Base-by-base conservation (phyloP, 352 stramenopile species). In the Phytophthora kernoviae region DNA sequence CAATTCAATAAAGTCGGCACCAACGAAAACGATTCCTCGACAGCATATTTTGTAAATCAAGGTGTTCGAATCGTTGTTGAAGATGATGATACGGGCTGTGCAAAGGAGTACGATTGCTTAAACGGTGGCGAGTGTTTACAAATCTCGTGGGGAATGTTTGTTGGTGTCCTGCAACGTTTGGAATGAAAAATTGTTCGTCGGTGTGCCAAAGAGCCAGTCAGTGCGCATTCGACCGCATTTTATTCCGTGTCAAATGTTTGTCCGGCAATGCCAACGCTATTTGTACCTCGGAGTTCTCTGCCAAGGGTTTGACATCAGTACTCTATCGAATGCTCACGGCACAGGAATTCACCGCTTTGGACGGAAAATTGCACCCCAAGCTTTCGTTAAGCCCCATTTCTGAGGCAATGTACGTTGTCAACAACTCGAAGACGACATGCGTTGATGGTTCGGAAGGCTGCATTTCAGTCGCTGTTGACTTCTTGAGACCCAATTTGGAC, bases 61-160 rank as follows among this genome's bases (percentile, higher is more conserved):
- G 77, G 82, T 18, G 71, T 88, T 24, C 56, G 65, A 5, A 53
- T 70, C 4, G 44, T 89, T 12, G 54, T 89, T 7, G 52, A 77
- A 39, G 82, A 92, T 48, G 75, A 90, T 32, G 82, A 92, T 55
- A 92, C 82, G 26, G 82, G 82, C 10, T 92, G 82, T 49, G 43
- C 48, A 15, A 69, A 60, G 11, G 82, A 92, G 52, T 92, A 88
- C 43, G 40, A 65, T 11, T 92, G 82, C 22, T 26, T 70, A 24
- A 87, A 88, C 36, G 49, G 42, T 14, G 80, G 81, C 11, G 37
- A 48, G 2, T 92, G 82, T 49, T 41, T 75, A 3, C 39, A 42
- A 22, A 59, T n/a, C 11, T 56, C 56, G 12, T 32, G 15, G 0
- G 62, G 9, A 77, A 77, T 53, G 49, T 79, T 8, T 89, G 78